phyloP scores from a whole-genome alignment of 2,329 filamentous ascomycete species.

The Trichoderma cornu-damae region DNA sequence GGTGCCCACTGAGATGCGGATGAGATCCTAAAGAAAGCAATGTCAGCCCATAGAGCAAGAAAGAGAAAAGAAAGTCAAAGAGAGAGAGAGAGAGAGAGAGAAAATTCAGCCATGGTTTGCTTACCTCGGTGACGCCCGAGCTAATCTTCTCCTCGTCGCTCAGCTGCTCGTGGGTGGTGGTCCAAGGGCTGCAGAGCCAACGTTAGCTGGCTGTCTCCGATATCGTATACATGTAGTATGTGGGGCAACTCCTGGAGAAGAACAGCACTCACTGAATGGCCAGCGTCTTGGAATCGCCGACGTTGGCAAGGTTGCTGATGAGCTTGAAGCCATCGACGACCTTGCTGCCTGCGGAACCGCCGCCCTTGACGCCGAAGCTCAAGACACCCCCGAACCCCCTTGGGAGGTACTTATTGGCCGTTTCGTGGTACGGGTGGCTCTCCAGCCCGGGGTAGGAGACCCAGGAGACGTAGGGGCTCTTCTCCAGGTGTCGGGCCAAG shows the following conservation, averaged over 20 bases:
- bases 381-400: conserved; percentile 85
- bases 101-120: conserved; percentile 14
- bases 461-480: conserved; percentile 80
- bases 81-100: too few species aligned
- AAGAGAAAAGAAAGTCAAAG: too few species aligned
- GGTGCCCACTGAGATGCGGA: conserved; percentile 90
- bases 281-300: conserved; percentile 90
- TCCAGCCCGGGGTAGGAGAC: conserved; percentile 88
- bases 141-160: conserved; percentile 71
- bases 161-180: conserved; percentile 90
- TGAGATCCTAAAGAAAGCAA: conserved; percentile 59
- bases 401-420: conserved; percentile 81
- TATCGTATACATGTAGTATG: not conserved
- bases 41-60: not conserved
- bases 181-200: conserved; percentile 61
- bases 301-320: conserved; percentile 92
- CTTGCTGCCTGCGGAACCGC: conserved; percentile 73
- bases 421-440: conserved; percentile 71
- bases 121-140: conserved; percentile 75
- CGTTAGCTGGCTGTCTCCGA: not conserved
- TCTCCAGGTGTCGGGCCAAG: conserved; percentile 77
- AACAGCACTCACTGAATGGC: conserved; percentile 69
- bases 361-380: conserved; percentile 90
- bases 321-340: conserved; percentile 93
- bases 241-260: not conserved